phyloP scores from a whole-genome alignment of 306 rosid species.

The Rosa persica region DNA sequence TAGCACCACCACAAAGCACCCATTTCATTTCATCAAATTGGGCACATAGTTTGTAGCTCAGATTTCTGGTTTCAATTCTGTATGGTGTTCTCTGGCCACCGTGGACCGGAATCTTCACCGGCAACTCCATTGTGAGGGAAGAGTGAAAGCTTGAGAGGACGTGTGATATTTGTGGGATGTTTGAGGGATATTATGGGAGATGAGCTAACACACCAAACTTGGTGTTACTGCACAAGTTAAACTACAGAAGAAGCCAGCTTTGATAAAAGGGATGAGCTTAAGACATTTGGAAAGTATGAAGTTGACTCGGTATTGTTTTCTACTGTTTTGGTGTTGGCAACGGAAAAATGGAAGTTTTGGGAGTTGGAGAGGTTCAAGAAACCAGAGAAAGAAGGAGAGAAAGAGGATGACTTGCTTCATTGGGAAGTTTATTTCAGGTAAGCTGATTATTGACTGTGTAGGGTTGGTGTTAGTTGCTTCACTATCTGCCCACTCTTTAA shows the following conservation, averaged over 20 bases:
- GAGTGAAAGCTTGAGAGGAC: slow-evolving; percentile 22
- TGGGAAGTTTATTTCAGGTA: slow-evolving; percentile 50
- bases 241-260: slow-evolving; percentile 34
- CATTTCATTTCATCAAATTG: slow-evolving; percentile 47
- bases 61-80: slow-evolving; percentile 58
- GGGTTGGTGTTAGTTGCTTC: slow-evolving; percentile 66
- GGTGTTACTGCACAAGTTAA: slow-evolving; percentile 23
- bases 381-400: slow-evolving; percentile 14
- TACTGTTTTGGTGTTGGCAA: slow-evolving; percentile 33
- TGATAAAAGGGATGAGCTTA: slow-evolving; percentile 26
- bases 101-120: slow-evolving; percentile 55
- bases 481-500: slow-evolving; percentile 42
- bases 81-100: slow-evolving; percentile 40
- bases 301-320: slow-evolving; percentile 31
- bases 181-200: slow-evolving; percentile 42
- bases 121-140: slow-evolving; percentile 30
- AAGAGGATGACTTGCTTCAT: not conserved
- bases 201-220: slow-evolving; percentile 87
- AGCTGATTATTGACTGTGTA: slow-evolving; percentile 67
- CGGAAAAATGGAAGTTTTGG: slow-evolving; percentile 13
- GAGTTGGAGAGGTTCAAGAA: slow-evolving; percentile 37
- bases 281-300: slow-evolving; percentile 17
- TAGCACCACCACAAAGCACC: slow-evolving; percentile 40
- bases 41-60: slow-evolving; percentile 63
- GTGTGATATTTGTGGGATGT: slow-evolving; percentile 37